phyloP scores from a whole-genome alignment of 768 basidiomycete species.

The Suillus spraguei region DNA sequence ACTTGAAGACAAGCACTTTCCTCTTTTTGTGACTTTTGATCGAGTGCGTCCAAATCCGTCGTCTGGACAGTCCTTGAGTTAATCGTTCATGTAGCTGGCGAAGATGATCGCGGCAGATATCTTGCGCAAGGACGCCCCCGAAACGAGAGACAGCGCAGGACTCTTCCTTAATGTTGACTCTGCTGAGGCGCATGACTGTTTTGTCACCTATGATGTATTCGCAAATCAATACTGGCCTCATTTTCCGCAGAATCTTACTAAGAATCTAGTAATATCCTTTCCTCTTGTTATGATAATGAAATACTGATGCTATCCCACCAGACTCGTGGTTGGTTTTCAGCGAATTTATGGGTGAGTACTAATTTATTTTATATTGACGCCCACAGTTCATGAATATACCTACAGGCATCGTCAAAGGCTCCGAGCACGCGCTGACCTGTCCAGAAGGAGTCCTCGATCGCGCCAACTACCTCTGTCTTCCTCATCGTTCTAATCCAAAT shows the following conservation, averaged over 20 bases:
- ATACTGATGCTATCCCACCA: constrained; percentile 25
- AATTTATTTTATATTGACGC: neutral
- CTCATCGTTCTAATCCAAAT: constrained; percentile 52
- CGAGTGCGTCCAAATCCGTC: constrained; percentile 39
- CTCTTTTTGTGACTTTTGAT: constrained; percentile 70
- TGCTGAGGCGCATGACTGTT: constrained; percentile 20
- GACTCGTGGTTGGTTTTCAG: constrained; percentile 65
- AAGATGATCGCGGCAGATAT: constrained; percentile 31
- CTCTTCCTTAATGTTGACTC: constrained; percentile 22
- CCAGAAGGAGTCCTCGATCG: constrained; percentile 44
- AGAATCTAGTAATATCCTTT: constrained; percentile 48
- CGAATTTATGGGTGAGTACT: constrained; percentile 60
- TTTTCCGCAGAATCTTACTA: constrained; percentile 52
- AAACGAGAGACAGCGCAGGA: constrained; percentile 13
- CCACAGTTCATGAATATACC: neutral
- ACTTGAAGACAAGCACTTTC: constrained; percentile 63
- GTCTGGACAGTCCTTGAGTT: neutral
- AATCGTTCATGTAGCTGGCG: constrained; percentile 17
- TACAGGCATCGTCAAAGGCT: constrained; percentile 67
- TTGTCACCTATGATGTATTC: constrained; percentile 52
- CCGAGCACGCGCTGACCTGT: constrained; percentile 48
- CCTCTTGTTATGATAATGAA: neutral
- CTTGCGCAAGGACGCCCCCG: constrained; percentile 9
- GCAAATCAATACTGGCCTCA: constrained; percentile 58
- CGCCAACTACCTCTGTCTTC: constrained; percentile 47